Base-by-base conservation (phyloP, 352 stramenopile species). In the Phytopythium montanum region DNA sequence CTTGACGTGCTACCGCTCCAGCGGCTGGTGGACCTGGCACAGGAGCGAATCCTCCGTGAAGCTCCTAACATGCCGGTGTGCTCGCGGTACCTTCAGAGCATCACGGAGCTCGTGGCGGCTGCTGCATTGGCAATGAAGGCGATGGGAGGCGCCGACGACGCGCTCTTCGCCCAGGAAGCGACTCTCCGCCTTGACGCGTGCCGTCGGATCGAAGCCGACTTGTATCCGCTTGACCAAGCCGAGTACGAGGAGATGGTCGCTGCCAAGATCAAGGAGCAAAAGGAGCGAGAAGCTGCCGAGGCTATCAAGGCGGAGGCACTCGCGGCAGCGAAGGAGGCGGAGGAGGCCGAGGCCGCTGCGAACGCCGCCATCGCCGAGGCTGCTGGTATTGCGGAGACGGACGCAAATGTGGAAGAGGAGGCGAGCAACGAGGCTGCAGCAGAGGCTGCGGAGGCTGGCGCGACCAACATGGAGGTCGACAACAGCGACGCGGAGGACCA, bases 1-100 rank as follows among this genome's bases (percentile, higher is more conserved):
- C 63, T 96, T 10, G 55, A 80, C 39, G 67, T 71, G 3, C 64
- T 95, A 38, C 84, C 88, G 6, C 56, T 95, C 19, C 68, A 79
- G 23, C 76, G 88, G n/a, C 64, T 97, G 50, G 61, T 91, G 2
- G 68, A 84, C 59, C 60, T 97, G 18, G 79, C 81, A 2, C 68
- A 89, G 23, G 85, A 94, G 44, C 87, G 82, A 16, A 79, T 96
- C 31, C 55, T 85, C 14, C 88, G 85, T 44, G 86, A 94, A 25
- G 90, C 89, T 41, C 42, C 80, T 7, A 87, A 89, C 33, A 65
- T 91, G 3, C 85, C 87, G 0, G 79, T 97, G 16, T 88, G 72
- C 45, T 94, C 85, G 3, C 85, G 87, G 46, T 95, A 95, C 49
- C 68, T 97, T 6, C 85, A 97, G 76, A 88, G 81, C 46, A 71